Evolutionary conservation across 164 flowering plant genomes (phyloP), one percentile per base, ranked within the genome.

Genomic region (Magnolia changhungtana): DNA sequence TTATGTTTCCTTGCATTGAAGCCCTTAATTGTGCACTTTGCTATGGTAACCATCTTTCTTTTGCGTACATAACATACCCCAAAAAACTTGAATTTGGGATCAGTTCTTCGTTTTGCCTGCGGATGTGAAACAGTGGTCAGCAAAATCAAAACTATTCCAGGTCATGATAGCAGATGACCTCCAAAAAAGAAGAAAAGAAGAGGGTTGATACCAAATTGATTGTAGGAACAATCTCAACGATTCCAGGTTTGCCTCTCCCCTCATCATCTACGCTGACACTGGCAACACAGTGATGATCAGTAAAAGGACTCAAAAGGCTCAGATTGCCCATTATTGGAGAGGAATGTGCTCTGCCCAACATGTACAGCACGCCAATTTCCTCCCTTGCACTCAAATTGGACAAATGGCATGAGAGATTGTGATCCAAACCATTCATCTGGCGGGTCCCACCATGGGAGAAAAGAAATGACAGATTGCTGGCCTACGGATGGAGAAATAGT

Each of bases 11-110:
- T 49, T 7, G 10, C 13, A 70, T 50, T 16, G 8, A 31, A 7
- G 31, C 24, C 49, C 8, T n/a, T 19, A n/a, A 16, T 2, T 8
- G 8, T 18, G 58, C 58, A 7, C 24, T 70, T 70, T 70, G 58
- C 24, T 16, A 55, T 8, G 2, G 4, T 70, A 50, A 8, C 58
- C 58, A 19, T 49, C 72, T 49, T 70, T 4, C 72, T 49, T 14
- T 69, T 69, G 37, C 74, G 74, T 2, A 19, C 8, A 16, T 72
- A 72, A 55, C 29, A 72, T 52, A 51, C 10, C 45, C 74, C 74
- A n/a, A 23, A 20, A 27, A 51, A 72, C 63, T 52, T 51, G 14
- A 19, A 51, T 52, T 72, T 21, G 29, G 8, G 14, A 20, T 51
- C 63, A 4, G 21, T 24, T 7, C 13, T 16, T 55, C 21, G 29